Percentiles rank a stretch among this genome's conserved stretches.
Conservation (phyloP, 1,284 basidiomycete species). For the Trichosporon sp. region DNA sequence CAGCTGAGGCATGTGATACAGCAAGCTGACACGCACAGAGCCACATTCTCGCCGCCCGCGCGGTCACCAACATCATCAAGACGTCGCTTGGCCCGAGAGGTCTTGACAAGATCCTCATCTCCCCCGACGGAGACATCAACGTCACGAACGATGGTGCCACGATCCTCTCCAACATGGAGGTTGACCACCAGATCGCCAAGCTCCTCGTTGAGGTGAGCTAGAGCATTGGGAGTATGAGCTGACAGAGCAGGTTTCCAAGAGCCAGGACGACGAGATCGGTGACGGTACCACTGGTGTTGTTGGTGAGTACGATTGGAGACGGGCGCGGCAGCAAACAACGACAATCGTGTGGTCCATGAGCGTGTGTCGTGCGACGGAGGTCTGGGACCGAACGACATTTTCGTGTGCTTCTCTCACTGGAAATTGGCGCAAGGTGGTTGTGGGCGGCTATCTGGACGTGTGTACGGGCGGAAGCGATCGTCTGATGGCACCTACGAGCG, state of each 20-base stretch:
- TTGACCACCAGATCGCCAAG: conserved; percentile 98
- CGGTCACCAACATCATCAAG: conserved; percentile 89
- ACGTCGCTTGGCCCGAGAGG: conserved; percentile 94
- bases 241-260: conserved; percentile 66
- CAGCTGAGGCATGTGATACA: neutral
- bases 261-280: conserved; percentile 98
- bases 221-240: conserved; percentile 6
- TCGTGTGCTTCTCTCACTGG: neutral
- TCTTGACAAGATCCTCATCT: conserved; percentile 98
- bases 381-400: neutral
- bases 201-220: conserved; percentile 80
- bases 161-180: conserved; percentile 93
- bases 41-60: conserved; percentile 87
- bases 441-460: neutral
- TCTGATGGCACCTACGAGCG: neutral
- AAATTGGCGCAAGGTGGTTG: neutral
- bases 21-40: conserved; percentile 61
- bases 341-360: no score
- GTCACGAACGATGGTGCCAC: conserved; percentile 99
- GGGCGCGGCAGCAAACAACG: neutral
- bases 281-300: conserved; percentile 99
- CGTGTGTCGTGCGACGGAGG: no score
- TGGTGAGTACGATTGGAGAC: conserved; percentile 64
- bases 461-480: no score
- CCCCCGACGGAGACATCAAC: conserved; percentile 96